phyloP scores from a whole-genome alignment of 1,139 yeast genomes.

The Pichia sp. region DNA sequence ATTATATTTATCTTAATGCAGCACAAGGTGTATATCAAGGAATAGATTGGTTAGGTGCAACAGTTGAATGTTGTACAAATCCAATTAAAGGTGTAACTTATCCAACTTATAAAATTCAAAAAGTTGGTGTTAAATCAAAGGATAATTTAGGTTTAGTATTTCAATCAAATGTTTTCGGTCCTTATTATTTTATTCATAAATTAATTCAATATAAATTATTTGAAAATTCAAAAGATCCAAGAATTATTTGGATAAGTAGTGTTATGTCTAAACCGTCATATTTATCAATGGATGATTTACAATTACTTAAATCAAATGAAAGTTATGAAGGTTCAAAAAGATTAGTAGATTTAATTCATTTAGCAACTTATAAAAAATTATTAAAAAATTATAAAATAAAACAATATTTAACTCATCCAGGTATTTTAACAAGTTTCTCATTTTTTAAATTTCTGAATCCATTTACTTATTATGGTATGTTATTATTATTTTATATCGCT shows the following conservation, averaged over 20 bases:
- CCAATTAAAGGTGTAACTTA: constrained; percentile 81
- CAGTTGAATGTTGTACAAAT: constrained; percentile 51
- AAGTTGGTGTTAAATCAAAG: constrained; percentile 61
- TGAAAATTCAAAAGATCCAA: constrained; percentile 46
- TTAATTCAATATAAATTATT: constrained; percentile 36
- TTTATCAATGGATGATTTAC: constrained; percentile 68
- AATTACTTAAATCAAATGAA: constrained; percentile 53
- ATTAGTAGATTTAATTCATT: constrained; percentile 74
- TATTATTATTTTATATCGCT: constrained; percentile 76
- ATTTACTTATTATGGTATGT: constrained; percentile 80
- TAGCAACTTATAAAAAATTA: constrained; percentile 54
- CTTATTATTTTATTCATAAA: constrained; percentile 71
- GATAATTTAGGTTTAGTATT: constrained; percentile 82
- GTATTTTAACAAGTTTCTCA: constrained; percentile 82
- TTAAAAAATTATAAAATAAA: constrained; percentile 44
- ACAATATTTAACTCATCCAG: constrained; percentile 87
- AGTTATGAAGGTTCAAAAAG: constrained; percentile 94
- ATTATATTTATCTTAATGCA: constrained; percentile 79
- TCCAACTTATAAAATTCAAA: constrained; percentile 78
- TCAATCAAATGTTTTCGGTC: constrained; percentile 94
- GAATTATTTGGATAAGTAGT: constrained; percentile 80
- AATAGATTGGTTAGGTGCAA: constrained; percentile 77
- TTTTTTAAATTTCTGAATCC: constrained; percentile 70
- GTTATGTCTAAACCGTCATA: constrained; percentile 69
- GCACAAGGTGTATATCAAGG: constrained; percentile 86